phyloP scores from a whole-genome alignment of 306 rosid species.

The Ceratonia siliqua region DNA sequence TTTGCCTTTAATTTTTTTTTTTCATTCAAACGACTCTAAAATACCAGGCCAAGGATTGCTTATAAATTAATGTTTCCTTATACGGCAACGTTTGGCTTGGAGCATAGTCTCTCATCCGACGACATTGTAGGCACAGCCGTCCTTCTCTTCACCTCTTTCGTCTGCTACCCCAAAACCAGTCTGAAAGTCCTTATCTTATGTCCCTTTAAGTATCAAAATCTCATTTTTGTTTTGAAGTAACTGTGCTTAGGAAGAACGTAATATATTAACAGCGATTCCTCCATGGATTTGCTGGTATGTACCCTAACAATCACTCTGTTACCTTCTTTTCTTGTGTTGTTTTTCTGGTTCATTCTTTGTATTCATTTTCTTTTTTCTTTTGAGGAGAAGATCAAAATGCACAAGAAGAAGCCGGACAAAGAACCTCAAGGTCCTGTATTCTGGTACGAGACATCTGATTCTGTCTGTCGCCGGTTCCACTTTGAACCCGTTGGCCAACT shows the following conservation, averaged over 20 bases:
- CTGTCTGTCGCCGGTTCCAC: conserved; percentile 60
- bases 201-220: background rate
- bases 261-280: background rate
- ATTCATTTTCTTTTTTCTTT: background rate
- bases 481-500: conserved; percentile 63
- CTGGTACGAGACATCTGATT: conserved; percentile 73
- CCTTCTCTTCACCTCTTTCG: background rate
- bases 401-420: conserved; percentile 47
- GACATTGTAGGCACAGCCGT: background rate
- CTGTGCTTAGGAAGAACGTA: background rate
- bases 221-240: background rate
- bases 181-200: background rate
- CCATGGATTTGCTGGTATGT: conserved; percentile 50
- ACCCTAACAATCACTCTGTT: background rate
- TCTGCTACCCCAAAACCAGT: background rate
- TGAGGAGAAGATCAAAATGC: conserved; percentile 53
- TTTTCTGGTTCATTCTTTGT: background rate
- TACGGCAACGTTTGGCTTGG: no score
- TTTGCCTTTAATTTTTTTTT: no score
- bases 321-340: background rate
- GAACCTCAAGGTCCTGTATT: conserved; percentile 41
- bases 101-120: background rate
- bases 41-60: no score
- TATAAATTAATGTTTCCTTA: no score
- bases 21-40: no score